Evolutionary conservation across 176 grass and related monocot species (phyloP), one percentile per base, ranked within the genome.

Genomic region (Leersia perrieri): DNA sequence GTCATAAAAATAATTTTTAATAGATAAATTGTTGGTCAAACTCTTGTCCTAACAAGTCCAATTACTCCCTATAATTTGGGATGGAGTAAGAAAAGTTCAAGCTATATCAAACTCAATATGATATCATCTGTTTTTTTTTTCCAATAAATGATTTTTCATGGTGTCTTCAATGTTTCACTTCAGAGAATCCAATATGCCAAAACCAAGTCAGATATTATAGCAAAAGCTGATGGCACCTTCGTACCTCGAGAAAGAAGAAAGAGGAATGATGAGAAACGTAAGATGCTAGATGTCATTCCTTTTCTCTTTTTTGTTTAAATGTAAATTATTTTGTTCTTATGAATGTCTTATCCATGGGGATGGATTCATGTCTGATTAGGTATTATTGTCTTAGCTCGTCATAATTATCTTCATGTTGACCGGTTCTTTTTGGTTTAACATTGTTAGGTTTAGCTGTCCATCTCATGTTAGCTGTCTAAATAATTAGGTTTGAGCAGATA

Each of bases 161-260:
- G 66, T 51, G 40, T 81, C 14, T 63, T 74, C 66, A 25, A 86
- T 93, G 15, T 45, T 77, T 87, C 13, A 76, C 34, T 89, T 47
- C 82, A 95, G 96, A 99, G 85, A 87, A 99, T 95, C 79, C 96
- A 93, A 87, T 99, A 99, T 88, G 96, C 96, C 84, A 99, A 93
- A 85, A 99, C 96, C 16, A 99, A 95, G 40, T 99, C 96, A 5
- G 96, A 99, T 72, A 82, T 99, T 88, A 23, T 99, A 79, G 84
- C 96, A 77, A 95, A 93, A 88, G 88, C 88, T 16, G 93, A 99
- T 80, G 96, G 96, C 6, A 95, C 90, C 16, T 99, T 93, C 16
- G 76, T 93, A 63, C 92, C 96, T 74, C 90, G 96, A 81, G 96
- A 99, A 84, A 88, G 69, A 95, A 88, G 90, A 74, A 95, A 93